Evolutionary conservation across 2,329 filamentous ascomycete genomes (phyloP), one percentile per base, ranked within the genome.

Genomic region (Trematosphaeria pertusa): DNA sequence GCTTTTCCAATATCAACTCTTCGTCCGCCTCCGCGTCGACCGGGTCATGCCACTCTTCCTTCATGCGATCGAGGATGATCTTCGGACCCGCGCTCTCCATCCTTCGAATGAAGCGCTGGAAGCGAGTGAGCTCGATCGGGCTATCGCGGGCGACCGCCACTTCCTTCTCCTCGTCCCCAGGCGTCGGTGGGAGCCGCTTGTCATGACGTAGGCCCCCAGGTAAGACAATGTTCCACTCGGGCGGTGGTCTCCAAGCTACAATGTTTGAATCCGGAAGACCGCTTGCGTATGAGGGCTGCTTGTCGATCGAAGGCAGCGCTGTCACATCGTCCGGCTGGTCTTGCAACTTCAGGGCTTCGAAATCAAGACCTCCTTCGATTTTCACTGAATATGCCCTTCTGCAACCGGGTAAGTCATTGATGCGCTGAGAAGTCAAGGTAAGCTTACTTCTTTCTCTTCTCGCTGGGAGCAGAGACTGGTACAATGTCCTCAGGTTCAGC

Each of bases 31-130:
- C 70, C 8, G 74, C 72, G 73, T 78, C 79, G 8, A 48, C 41
- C 5, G 52, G 37, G 10, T 63, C 56, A 22, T 67, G 50, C 62
- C 66, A 67, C 32, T 75, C 73, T 53, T 82, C 78, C 22, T 78
- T 82, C 28, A 87, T 72, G 3, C 82, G 77, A 24, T 78, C 73
- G 4, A 87, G 71, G 34, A 85, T 75, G 21, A 80, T 71, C 37
- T 78, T 76, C 0, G 78, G 71, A 20, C 75, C 77, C 5, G 81
- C 80, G 3, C 73, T 74, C 8, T 80, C 77, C 81, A 86, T 84
- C 38, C 78, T 75, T 24, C 75, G 71, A 37, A 84, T 77, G 54
- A 83, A 80, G 7, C 77, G 75, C 61, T 83, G 79, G 46, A 85
- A 72, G 7, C 75, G 66, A 15, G 60, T 70, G 24, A 67, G 61